Evolutionary conservation across 495 filamentous ascomycete genomes (phyloP).

Genomic region (Corynascus novoguineensis): DNA sequence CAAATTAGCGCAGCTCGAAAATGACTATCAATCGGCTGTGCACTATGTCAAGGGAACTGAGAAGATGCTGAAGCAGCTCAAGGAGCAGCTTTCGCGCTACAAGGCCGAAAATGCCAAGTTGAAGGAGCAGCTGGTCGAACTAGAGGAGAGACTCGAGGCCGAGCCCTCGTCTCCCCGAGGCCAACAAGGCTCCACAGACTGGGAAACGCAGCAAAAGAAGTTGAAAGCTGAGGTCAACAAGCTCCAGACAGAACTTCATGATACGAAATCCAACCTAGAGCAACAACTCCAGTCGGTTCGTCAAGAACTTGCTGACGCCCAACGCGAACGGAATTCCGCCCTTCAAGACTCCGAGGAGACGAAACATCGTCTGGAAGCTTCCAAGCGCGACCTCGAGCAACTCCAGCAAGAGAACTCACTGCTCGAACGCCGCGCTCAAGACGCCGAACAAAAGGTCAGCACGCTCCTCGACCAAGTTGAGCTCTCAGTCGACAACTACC

Average conservation of each 20-base stretch:
- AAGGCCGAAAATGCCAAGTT: slow-evolving; percentile 79
- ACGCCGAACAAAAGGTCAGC: slow-evolving; percentile 89
- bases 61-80: slow-evolving; percentile 98
- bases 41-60: slow-evolving; percentile 98
- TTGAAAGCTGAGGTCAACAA: slow-evolving; percentile 67
- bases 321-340: slow-evolving; percentile 63
- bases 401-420: slow-evolving; percentile 73
- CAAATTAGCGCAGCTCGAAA: slow-evolving; percentile 86
- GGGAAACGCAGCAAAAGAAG: slow-evolving; percentile 70
- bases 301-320: slow-evolving; percentile 56
- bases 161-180: slow-evolving; percentile 28
- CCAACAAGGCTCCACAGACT: slow-evolving; percentile 46
- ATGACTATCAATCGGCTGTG: slow-evolving; percentile 98
- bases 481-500: slow-evolving; percentile 87
- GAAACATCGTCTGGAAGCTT: slow-evolving; percentile 53
- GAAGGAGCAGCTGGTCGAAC: slow-evolving; percentile 68
- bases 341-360: slow-evolving; percentile 51
- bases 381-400: slow-evolving; percentile 66
- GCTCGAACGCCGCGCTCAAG: slow-evolving; percentile 74
- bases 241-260: slow-evolving; percentile 63
- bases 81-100: slow-evolving; percentile 85
- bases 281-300: slow-evolving; percentile 61
- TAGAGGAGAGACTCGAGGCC: slow-evolving; percentile 45
- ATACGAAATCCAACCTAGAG: slow-evolving; percentile 63
- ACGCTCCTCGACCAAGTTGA: slow-evolving; percentile 92